Evolutionary conservation across 2,329 filamentous ascomycete genomes (phyloP).

Genomic region (Phyllosticta capitalensis): DNA sequence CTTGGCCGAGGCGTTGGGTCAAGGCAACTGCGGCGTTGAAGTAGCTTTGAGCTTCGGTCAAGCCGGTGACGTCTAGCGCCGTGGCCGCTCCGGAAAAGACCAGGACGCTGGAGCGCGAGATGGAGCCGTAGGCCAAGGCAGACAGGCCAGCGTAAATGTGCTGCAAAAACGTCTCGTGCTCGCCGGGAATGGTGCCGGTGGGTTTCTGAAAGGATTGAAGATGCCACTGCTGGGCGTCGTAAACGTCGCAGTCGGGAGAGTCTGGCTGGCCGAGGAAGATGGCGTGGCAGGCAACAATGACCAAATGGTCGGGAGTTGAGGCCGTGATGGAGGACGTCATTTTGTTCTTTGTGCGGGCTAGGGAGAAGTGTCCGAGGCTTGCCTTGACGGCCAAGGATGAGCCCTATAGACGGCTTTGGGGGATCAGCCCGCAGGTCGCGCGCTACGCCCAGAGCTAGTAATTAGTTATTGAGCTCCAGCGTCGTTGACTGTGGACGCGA

Average conservation of each 20-base stretch:
- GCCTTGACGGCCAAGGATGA: neutral
- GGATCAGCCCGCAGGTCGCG: neutral
- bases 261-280: constrained; percentile 52
- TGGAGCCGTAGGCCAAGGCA: constrained; percentile 38
- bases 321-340: neutral
- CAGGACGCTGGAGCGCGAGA: constrained; percentile 40
- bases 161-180: constrained; percentile 68
- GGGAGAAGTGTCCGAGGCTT: neutral
- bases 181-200: constrained; percentile 43
- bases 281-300: constrained; percentile 77
- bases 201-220: constrained; percentile 62
- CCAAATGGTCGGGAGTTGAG: constrained; percentile 39
- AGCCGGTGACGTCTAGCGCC: constrained; percentile 17
- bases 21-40: constrained; percentile 22
- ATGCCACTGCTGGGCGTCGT: constrained; percentile 44
- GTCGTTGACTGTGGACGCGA: too few relatives aligned
- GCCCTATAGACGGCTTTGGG: neutral
- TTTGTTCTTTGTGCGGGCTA: neutral
- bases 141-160: constrained; percentile 60
- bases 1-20: constrained; percentile 19
- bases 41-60: constrained; percentile 29
- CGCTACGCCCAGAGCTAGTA: neutral
- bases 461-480: too few relatives aligned
- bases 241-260: constrained; percentile 22
- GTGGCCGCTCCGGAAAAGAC: constrained; percentile 61